Conservation (phyloP, 805 yeast genomes). For the Yamadazyma endophytica region DNA sequence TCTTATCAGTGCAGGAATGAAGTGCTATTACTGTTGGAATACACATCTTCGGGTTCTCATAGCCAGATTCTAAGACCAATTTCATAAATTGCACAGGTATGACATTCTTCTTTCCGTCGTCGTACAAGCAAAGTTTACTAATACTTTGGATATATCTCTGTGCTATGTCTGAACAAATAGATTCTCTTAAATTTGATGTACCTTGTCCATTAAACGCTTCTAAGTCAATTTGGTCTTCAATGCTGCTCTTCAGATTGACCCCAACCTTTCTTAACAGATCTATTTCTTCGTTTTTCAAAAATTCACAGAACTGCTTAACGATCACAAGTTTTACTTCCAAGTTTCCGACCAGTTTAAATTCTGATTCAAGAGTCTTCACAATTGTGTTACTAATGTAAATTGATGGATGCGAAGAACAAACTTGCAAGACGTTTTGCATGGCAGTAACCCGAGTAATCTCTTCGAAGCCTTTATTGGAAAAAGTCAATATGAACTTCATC, state of each 20-base stretch:
- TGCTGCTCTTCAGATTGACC: conserved; percentile 22
- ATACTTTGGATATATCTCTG: conserved; percentile 55
- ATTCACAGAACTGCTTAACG: conserved; percentile 53
- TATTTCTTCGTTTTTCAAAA: conserved; percentile 54
- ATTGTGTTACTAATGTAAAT: conserved; percentile 59
- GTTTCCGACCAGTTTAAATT: conserved; percentile 34
- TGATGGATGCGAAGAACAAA: conserved; percentile 62
- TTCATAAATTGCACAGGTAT: conserved; percentile 54
- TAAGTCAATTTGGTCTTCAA: conserved; percentile 34
- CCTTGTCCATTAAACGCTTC: conserved; percentile 53
- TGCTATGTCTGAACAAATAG: conserved; percentile 68
- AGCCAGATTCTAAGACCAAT: conserved; percentile 58
- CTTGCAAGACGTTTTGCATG: conserved; percentile 50
- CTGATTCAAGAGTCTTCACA: conserved; percentile 47
- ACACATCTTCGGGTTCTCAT: conserved; percentile 69
- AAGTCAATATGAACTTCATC: conserved; percentile 53
- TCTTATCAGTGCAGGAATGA: conserved; percentile 46
- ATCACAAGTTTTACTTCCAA: conserved; percentile 47
- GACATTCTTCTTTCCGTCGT: conserved; percentile 43
- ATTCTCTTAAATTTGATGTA: conserved; percentile 51
- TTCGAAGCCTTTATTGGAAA: conserved; percentile 37
- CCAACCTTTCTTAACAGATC: conserved; percentile 40
- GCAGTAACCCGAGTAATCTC: conserved; percentile 45
- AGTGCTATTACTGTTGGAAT: conserved; percentile 69
- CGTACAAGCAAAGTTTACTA: conserved; percentile 44